Base-by-base conservation (phyloP, 2,329 filamentous ascomycete species). In the Fusarium xyrophilum region DNA sequence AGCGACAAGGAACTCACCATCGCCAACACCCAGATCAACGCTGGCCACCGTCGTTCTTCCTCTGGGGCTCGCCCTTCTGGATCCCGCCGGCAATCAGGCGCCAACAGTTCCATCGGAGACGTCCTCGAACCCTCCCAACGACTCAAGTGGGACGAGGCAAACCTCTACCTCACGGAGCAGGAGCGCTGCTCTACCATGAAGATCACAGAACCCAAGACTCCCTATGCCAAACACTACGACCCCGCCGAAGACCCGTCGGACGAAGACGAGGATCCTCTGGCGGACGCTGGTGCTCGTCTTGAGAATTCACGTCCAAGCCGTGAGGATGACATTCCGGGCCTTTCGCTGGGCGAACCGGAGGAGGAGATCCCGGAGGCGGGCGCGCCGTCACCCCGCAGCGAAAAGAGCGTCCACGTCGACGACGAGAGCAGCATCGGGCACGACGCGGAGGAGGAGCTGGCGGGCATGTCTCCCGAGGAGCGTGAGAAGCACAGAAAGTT, bases 81-180 rank as follows among this genome's bases (percentile, higher is more conserved):
- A 12, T 91, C 89, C n/a, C 91, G 93, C 57, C 90, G 93, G 52
- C 90, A 90, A 69, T 94, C 91, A 61, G 82, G 82, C 58, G 61
- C 23, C 43, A 79, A 83, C 65, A 80, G 82, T 53, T 78, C 75
- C 62, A 79, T 54, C 39, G 55, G 76, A 55, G 78, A 81, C 63
- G 81, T 83, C 25, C 79, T 82, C 46, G 83, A 86, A 42, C 78
- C 83, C 21, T 89, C 87, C 61, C 91, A 92, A 67, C 90, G 93
- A 67, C 85, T 99, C 72, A 97, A 97, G 82, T 99, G 96, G 96
- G 96, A 99, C 79, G 96, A 99, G 83, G 96, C 93, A 46, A 99
- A 99, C 77, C 86, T 99, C 33, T 99, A 97, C 81, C 86, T 99
- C 55, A 96, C 96, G 11, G 96, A 99, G 82, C 95, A 98, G 80